Conservation (phyloP, 345 rosid genomes). For the Eucalyptus cloeziana region DNA sequence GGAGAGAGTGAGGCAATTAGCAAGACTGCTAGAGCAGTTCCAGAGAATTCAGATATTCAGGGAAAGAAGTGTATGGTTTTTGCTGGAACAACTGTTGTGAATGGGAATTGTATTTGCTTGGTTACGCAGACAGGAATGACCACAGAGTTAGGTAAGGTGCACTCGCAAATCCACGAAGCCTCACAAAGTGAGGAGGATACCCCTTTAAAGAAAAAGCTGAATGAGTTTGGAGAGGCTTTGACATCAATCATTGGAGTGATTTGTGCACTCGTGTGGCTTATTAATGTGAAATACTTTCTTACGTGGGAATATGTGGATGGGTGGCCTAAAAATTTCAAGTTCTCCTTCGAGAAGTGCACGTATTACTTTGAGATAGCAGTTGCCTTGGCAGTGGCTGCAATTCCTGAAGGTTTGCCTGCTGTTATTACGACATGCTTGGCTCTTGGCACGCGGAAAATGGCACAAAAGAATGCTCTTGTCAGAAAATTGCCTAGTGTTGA, state of each 20-base stretch:
- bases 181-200: slow-evolving; percentile 80
- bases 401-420: slow-evolving; percentile 96
- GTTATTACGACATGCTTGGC: slow-evolving; percentile 96
- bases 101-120: slow-evolving; percentile 74
- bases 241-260: slow-evolving; percentile 72
- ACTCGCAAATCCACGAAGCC: slow-evolving; percentile 92
- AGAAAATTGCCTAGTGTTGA: slow-evolving; percentile 92
- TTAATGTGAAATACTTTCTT: slow-evolving; percentile 84
- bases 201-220: slow-evolving; percentile 86
- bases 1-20: slow-evolving; percentile 94
- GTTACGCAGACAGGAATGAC: slow-evolving; percentile 75
- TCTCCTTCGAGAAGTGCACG: slow-evolving; percentile 95
- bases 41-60: slow-evolving; percentile 65
- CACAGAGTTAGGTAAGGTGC: slow-evolving; percentile 88
- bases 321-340: slow-evolving; percentile 78
- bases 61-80: slow-evolving; percentile 85
- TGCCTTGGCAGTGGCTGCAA: slow-evolving; percentile 94
- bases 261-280: slow-evolving; percentile 89
- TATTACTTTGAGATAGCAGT: slow-evolving; percentile 98
- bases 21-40: slow-evolving; percentile 57
- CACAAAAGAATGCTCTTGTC: slow-evolving; percentile 79
- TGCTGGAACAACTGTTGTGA: slow-evolving; percentile 85
- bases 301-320: slow-evolving; percentile 92
- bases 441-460: slow-evolving; percentile 95
- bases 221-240: slow-evolving; percentile 77